phyloP scores from a whole-genome alignment of 345 rosid species.

The Lenwebbia sp. region DNA sequence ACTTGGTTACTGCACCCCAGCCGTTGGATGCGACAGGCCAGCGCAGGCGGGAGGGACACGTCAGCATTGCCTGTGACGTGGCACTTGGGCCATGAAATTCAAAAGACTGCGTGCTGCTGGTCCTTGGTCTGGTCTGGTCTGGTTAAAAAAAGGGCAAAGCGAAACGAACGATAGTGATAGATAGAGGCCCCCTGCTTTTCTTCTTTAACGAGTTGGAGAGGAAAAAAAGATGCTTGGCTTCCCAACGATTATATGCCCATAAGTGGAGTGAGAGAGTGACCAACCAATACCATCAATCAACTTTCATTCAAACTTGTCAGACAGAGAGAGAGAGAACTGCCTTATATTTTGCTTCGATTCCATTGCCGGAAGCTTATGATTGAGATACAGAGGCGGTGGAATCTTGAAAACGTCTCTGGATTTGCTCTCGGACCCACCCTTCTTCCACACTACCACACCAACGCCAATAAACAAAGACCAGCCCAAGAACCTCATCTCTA shows the following conservation, averaged over 20 bases:
- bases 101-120: not conserved
- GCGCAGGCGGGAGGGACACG: not conserved
- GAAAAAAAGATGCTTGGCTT: constrained; percentile 50
- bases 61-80: not conserved
- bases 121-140: not conserved
- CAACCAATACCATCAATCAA: constrained; percentile 34
- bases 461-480: not conserved
- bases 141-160: not conserved
- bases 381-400: constrained; percentile 2
- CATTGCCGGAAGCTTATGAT: constrained; percentile 21
- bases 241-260: constrained; percentile 34
- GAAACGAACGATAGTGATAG: constrained; percentile 2
- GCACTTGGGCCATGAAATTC: constrained; percentile 1
- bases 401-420: constrained; percentile 10
- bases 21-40: not conserved
- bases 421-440: not conserved
- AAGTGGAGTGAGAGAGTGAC: constrained; percentile 12
- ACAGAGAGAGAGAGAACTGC: constrained; percentile 11
- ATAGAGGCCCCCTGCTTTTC: not conserved
- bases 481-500: not conserved
- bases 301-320: constrained; percentile 72
- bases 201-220: constrained; percentile 9
- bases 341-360: constrained; percentile 34
- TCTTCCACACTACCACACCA: not conserved
- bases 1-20: not conserved